Conservation (phyloP, 257 asterid species). For the Solanum pimpinellifolium region DNA sequence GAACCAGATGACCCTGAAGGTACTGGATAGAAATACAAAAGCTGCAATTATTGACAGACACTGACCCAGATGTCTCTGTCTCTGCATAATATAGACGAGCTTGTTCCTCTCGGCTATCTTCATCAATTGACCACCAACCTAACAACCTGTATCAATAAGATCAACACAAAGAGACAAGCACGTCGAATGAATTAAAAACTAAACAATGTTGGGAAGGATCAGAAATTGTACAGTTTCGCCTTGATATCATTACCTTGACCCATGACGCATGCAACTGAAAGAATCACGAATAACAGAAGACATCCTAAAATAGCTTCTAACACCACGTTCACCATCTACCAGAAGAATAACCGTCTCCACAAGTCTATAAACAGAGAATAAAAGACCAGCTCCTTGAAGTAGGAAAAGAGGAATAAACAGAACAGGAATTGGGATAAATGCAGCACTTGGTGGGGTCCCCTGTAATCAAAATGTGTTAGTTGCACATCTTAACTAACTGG, state of each 20-base stretch:
- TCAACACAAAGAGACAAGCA: neutral
- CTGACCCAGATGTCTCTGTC: constrained; percentile 64
- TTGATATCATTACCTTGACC: constrained; percentile 51
- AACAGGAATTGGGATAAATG: constrained; percentile 52
- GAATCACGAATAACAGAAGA: constrained; percentile 49
- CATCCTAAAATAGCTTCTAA: constrained; percentile 46
- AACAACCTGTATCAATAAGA: constrained; percentile 40
- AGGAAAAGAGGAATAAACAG: constrained; percentile 78
- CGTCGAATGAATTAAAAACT: neutral
- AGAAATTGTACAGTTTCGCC: neutral
- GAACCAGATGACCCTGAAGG: neutral
- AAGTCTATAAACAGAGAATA: constrained; percentile 59
- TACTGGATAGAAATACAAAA: neutral
- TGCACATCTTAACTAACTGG: neutral
- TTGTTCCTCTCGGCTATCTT: constrained; percentile 88
- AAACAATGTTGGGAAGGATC: neutral
- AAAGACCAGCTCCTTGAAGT: constrained; percentile 78
- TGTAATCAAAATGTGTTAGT: constrained; percentile 12
- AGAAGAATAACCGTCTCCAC: constrained; percentile 37
- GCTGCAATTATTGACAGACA: neutral
- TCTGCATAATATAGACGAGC: constrained; percentile 67
- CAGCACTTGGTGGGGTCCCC: constrained; percentile 87
- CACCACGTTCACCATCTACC: constrained; percentile 22
- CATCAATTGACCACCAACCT: constrained; percentile 99
- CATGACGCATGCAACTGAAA: constrained; percentile 71